Evolutionary conservation across 768 basidiomycete species (phyloP), one percentile per base, ranked within the genome.

Genomic region (Boletus tylopilopsis): DNA sequence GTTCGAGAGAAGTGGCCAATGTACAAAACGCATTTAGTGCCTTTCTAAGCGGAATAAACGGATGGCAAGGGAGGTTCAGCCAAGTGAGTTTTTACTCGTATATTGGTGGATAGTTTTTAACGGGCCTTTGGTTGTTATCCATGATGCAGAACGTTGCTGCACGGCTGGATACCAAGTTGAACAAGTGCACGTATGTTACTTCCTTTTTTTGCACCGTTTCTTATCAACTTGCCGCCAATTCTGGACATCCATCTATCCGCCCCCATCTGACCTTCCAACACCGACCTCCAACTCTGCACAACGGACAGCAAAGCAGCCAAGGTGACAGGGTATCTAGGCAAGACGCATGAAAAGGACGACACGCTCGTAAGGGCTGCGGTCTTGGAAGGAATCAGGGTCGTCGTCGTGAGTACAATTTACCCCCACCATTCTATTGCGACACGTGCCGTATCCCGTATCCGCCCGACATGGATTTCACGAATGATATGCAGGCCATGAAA

Each of bases 231-330:
- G 15, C 15, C 84, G 95, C 24, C 96, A 98, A 64, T 97, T 93
- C 65, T 98, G 94, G 94, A 78, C 85, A 2, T 80, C 92, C 2
- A 79, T 89, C 42, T 87, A 92, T 54, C 94, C 93, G 6, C 82
- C 87, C 6, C 68, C 77, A 1, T 71, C 76, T 16, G 88, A 88
- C 42, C 59, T 72, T 16, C 77, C 78, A 46, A 73, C 77, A 0
- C 64, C 79, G 3, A 71, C 72, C 3, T 70, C 73, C 2, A 84
- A 83, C 0, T 77, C 82, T 3, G 76, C 79, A 1, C 90, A 95
- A 61, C 82, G 85, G 56, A 77, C 80, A 2, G 76, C 80, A 6
- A 92, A 63, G 87, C 87, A 0, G 78, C 81, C 7, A 94, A 91
- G 71, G 96, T 99, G 94, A 80, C 82, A 5, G 81, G 76, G 3